phyloP scores from a whole-genome alignment of 331 rosid species.

The Quercus tomentella region DNA sequence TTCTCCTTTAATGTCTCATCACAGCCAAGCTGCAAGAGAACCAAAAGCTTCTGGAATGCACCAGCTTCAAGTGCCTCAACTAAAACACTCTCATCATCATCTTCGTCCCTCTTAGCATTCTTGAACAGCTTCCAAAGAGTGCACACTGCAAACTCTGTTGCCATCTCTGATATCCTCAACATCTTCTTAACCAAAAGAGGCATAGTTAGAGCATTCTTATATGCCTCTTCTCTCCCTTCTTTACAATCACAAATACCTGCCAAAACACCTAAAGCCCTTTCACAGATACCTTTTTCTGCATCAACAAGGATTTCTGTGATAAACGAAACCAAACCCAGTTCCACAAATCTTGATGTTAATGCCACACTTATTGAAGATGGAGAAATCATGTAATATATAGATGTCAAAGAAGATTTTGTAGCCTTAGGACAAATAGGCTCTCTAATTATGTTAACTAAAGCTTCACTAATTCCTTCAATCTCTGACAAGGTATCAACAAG shows the following conservation, averaged over 20 bases:
- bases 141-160: constrained; percentile 49
- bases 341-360: constrained; percentile 37
- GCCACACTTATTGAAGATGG: constrained; percentile 22
- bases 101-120: constrained; percentile 23
- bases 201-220: constrained; percentile 54
- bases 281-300: constrained; percentile 54
- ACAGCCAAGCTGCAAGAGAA: constrained; percentile 81
- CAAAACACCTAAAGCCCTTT: constrained; percentile 64
- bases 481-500: constrained; percentile 29
- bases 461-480: constrained; percentile 50
- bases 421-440: constrained; percentile 42
- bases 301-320: constrained; percentile 61
- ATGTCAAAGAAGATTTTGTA: constrained; percentile 63
- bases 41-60: constrained; percentile 69
- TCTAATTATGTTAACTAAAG: constrained; percentile 45
- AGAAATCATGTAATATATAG: constrained; percentile 45
- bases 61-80: constrained; percentile 69
- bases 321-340: constrained; percentile 62
- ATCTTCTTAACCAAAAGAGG: constrained; percentile 83
- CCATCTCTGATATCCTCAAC: constrained; percentile 57
- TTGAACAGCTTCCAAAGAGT: constrained; percentile 68
- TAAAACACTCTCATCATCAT: constrained; percentile 26
- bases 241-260: constrained; percentile 43
- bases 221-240: constrained; percentile 53
- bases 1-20: constrained; percentile 53